Evolutionary conservation across 805 yeast genomes (phyloP).

Genomic region (Wickerhamomyces bovis): DNA sequence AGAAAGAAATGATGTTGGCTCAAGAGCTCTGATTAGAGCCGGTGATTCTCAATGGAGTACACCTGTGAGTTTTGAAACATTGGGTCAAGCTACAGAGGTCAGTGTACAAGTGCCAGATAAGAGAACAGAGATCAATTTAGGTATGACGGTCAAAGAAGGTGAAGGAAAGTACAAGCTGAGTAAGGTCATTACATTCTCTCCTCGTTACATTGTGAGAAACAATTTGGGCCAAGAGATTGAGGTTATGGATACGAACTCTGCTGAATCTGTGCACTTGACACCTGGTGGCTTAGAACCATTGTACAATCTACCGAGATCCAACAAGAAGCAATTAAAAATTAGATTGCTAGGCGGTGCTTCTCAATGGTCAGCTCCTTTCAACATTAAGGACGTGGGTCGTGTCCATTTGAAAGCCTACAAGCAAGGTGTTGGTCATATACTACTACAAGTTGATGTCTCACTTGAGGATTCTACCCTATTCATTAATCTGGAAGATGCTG

Average conservation of each 20-base stretch:
- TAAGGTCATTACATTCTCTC: conserved; percentile 73
- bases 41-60: conserved; percentile 68
- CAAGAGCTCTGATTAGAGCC: conserved; percentile 60
- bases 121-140: conserved; percentile 64
- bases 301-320: conserved; percentile 52
- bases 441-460: conserved; percentile 66
- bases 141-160: conserved; percentile 74
- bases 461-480: conserved; percentile 82
- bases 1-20: conserved; percentile 46
- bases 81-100: conserved; percentile 72
- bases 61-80: conserved; percentile 79
- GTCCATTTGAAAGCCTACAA: conserved; percentile 64
- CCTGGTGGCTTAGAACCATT: conserved; percentile 49
- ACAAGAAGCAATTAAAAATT: conserved; percentile 54
- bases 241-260: conserved; percentile 63
- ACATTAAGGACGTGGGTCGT: conserved; percentile 79
- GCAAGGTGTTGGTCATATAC: conserved; percentile 57
- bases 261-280: conserved; percentile 39
- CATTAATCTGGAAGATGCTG: conserved; percentile 66
- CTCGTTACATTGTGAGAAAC: conserved; percentile 75
- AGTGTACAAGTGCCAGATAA: conserved; percentile 42
- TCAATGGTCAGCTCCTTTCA: conserved; percentile 85
- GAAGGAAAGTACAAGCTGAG: conserved; percentile 74
- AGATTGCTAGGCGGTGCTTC: conserved; percentile 51
- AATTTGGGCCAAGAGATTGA: conserved; percentile 48